phyloP scores from a whole-genome alignment of 2,329 filamentous ascomycete species.

The Aspergillus aculeatus region DNA sequence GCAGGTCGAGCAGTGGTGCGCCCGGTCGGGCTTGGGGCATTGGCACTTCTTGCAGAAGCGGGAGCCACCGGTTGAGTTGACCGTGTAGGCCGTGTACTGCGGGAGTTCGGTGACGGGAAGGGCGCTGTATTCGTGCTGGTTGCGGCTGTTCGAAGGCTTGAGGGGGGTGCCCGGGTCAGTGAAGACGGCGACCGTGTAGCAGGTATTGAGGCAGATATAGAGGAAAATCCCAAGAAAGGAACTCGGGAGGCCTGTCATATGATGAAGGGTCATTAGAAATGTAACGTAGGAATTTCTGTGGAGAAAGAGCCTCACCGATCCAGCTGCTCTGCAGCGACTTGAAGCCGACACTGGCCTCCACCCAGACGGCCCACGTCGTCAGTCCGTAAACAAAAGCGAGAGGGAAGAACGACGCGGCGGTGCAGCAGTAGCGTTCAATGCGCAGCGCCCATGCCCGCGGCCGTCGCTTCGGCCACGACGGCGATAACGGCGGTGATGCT shows the following conservation, averaged over 20 bases:
- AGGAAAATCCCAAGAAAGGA: slow-evolving; percentile 68
- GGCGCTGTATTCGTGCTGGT: slow-evolving; percentile 63
- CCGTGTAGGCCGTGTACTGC: slow-evolving; percentile 75
- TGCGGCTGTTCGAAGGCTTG: slow-evolving; percentile 15
- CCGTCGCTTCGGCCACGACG: slow-evolving; percentile 43
- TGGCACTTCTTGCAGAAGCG: slow-evolving; percentile 98
- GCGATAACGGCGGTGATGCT: slow-evolving; percentile 40
- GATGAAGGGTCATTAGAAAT: neutral
- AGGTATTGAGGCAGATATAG: slow-evolving; percentile 79
- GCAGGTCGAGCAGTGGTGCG: slow-evolving; percentile 96
- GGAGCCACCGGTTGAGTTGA: slow-evolving; percentile 82
- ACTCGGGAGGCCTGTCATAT: slow-evolving; percentile 38
- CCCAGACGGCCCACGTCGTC: slow-evolving; percentile 93
- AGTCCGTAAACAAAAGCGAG: slow-evolving; percentile 83
- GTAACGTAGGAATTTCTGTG: no score
- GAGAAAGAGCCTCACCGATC: slow-evolving; percentile 35
- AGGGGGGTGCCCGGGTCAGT: slow-evolving; percentile 75
- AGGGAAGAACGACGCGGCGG: slow-evolving; percentile 77
- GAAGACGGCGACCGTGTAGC: slow-evolving; percentile 90
- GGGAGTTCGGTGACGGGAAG: slow-evolving; percentile 70
- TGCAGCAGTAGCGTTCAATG: slow-evolving; percentile 81
- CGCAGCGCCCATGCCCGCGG: slow-evolving; percentile 43
- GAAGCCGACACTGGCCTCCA: slow-evolving; percentile 71
- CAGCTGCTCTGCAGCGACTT: slow-evolving; percentile 50
- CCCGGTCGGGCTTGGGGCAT: slow-evolving; percentile 87